phyloP scores from a whole-genome alignment of 2,329 filamentous ascomycete species.

The Paecilomyces variotii region DNA sequence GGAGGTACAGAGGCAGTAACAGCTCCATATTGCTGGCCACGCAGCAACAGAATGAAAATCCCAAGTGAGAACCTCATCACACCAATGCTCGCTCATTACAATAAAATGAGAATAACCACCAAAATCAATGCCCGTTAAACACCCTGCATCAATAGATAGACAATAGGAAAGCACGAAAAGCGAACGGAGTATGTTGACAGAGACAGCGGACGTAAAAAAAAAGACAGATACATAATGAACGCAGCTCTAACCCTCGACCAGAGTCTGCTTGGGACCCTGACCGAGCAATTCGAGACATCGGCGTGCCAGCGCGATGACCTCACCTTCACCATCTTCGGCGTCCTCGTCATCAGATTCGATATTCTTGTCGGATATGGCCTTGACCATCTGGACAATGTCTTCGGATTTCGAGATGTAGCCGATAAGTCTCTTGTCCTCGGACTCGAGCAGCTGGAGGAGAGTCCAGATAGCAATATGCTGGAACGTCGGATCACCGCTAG shows the following conservation, averaged over 20 bases:
- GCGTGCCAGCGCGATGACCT: constrained; percentile 85
- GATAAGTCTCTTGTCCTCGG: constrained; percentile 83
- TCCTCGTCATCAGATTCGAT: constrained; percentile 80
- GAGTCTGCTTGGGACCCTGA: constrained; percentile 64
- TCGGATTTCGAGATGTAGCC: constrained; percentile 81
- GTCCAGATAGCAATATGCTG: constrained; percentile 99
- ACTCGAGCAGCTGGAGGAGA: constrained; percentile 87
- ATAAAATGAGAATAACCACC: constrained; percentile 11
- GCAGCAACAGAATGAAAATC: constrained; percentile 2
- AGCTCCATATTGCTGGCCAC: neutral
- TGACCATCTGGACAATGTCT: constrained; percentile 87
- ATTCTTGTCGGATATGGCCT: constrained; percentile 79
- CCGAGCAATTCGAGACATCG: constrained; percentile 81
- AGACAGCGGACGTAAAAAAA: constrained; percentile 4
- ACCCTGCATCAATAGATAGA: constrained; percentile 12
- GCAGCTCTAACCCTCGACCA: constrained; percentile 64
- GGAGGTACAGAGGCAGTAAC: neutral
- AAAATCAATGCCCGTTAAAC: constrained; percentile 26
- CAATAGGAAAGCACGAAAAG: constrained; percentile 8
- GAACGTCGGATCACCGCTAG: constrained; percentile 91
- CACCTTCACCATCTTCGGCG: constrained; percentile 83
- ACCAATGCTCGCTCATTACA: constrained; percentile 27
- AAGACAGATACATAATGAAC: constrained; percentile 3
- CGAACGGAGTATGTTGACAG: constrained; percentile 10
- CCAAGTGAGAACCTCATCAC: constrained; percentile 13